These are phyloP conservation scores for Syzygium grande DNA, from an alignment of 345 rosid species.

Conservation along the genomic window DNA sequence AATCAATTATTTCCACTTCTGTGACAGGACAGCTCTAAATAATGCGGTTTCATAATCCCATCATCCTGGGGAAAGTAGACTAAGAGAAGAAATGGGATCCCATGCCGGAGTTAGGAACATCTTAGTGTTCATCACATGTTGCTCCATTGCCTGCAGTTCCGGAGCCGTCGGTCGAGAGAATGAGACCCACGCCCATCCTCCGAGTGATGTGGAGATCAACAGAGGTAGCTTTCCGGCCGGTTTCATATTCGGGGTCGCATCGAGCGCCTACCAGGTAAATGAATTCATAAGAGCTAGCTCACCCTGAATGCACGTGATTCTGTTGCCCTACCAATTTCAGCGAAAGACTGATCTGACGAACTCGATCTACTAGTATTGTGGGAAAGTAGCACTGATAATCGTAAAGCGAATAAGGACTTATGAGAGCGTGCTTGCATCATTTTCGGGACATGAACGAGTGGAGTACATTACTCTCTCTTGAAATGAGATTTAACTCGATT, in stretches of 20 bases:
- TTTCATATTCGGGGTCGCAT: constrained; percentile 13
- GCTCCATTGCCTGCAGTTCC: not conserved
- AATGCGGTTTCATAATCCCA: not conserved
- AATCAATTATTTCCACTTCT: not conserved
- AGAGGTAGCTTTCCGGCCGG: constrained; percentile 10
- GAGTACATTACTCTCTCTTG: not conserved
- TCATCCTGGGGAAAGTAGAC: not conserved
- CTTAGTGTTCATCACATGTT: not conserved
- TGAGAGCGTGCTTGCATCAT: not conserved
- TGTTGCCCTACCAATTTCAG: not conserved
- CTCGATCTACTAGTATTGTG: not conserved
- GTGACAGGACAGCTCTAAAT: not conserved
- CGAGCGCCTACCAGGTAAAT: constrained; percentile 14
- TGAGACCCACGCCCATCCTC: not conserved
- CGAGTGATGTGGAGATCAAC: not conserved
- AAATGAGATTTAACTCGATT: not conserved
- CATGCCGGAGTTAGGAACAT: not conserved
- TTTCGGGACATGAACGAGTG: not conserved
- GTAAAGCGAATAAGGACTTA: not conserved
- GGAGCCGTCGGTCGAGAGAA: not conserved
- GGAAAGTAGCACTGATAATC: not conserved
- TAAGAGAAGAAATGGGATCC: not conserved
- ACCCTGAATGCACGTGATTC: too few relatives aligned
- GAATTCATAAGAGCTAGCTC: not conserved
- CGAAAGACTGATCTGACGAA: not conserved